phyloP scores from a whole-genome alignment of 163 green algal species.

The Trebouxiophyceae sp. region DNA sequence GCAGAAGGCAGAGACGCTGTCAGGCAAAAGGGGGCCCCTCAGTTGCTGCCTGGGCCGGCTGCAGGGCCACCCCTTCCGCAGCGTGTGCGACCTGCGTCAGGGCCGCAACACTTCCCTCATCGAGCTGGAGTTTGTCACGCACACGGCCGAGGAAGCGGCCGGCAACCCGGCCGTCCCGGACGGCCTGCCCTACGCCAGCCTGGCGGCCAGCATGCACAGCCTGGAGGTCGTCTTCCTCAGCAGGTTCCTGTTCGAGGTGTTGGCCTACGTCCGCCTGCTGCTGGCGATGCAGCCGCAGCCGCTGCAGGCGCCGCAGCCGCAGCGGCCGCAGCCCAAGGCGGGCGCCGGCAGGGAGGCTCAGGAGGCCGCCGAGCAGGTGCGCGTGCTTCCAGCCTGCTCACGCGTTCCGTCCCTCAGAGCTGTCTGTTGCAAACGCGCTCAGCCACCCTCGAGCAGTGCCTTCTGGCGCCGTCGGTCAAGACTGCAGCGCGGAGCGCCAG shows the following conservation, averaged over 20 bases:
- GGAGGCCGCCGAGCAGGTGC: not conserved
- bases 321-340: no score
- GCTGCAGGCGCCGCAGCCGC: no score
- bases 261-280: conserved; percentile 41
- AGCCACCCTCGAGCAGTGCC: no score
- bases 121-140: conserved; percentile 28
- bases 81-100: conserved; percentile 34
- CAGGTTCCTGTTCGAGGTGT: conserved; percentile 55
- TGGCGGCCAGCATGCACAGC: conserved; percentile 27
- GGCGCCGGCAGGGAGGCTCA: no score
- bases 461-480: no score
- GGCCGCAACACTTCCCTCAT: conserved; percentile 45
- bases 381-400: no score
- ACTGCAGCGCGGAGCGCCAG: no score
- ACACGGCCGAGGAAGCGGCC: conserved; percentile 6
- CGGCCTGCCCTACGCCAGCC: conserved; percentile 15
- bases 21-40: no score
- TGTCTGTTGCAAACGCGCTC: no score
- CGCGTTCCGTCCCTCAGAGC: no score
- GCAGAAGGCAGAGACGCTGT: no score
- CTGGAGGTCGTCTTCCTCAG: conserved; percentile 73
- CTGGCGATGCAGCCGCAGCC: conserved; percentile 14
- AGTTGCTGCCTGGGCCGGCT: not conserved
- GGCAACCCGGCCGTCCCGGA: conserved; percentile 15
- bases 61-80: conserved; percentile 35